Evolutionary conservation across 1,139 yeast species (phyloP), one percentile per base, ranked within the genome.

Genomic region (Yamadazyma spencermartinsiae): DNA sequence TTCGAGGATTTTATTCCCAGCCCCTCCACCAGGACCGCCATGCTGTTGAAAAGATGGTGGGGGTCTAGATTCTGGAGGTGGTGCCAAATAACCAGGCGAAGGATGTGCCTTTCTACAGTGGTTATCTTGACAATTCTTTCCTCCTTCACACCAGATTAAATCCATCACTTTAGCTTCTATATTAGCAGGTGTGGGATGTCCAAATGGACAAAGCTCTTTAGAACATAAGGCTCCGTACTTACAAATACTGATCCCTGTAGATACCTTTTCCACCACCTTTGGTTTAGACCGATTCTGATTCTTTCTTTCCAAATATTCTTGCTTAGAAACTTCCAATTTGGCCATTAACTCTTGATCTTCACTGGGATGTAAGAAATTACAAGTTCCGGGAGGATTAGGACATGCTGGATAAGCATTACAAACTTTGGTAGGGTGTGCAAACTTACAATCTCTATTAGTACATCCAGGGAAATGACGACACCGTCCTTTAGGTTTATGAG

Each of bases 161-260:
- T 75, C 74, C 17, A 76, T 68, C 27, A 88, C 87, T 50, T 80
- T 79, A 17, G 89, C 88, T 42, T 76, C 79, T 42, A 75, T 78
- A 59, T 85, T 86, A 12, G 88, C 86, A 1, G 95, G 94, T 1
- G 96, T 86, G 34, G 96, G 96, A 56, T 88, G 96, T 20, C 90
- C 96, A 66, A 82, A 87, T 18, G 89, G 88, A 66, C 96, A 88
- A 45, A 76, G 63, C 44, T 81, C 88, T 54, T 85, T 86, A 21
- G 85, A 71, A 61, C 96, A 88, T 38, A 79, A 64, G 23, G 74
- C 69, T 28, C 92, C 94, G 60, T 76, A 88, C 58, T 84, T 85
- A 68, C 96, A 88, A 30, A 82, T 55, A 4, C 79, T 75, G 42
- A 79, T 72, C 26, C 51, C 52, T 33, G 81, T 52, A 27, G 53